Conservation (phyloP, 2,329 filamentous ascomycete species). For the Colletotrichum lini region DNA sequence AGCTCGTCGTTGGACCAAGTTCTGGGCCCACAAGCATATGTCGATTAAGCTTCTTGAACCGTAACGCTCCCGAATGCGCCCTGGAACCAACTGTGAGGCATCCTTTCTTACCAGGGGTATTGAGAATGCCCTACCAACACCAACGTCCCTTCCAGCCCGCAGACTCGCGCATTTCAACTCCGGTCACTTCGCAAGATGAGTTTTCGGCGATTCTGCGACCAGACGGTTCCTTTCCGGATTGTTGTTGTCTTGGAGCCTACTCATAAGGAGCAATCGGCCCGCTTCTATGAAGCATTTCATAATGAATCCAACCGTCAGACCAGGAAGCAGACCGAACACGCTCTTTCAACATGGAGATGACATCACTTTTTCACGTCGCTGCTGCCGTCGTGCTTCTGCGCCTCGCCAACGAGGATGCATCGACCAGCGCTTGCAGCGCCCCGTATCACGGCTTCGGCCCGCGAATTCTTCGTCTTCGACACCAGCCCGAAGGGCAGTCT, state of each 20-base stretch:
- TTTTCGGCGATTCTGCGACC: neutral
- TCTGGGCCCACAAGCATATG: neutral
- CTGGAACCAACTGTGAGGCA: neutral
- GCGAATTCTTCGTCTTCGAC: slow-evolving; percentile 33
- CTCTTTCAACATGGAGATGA: slow-evolving; percentile 7
- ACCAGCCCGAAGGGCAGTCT: slow-evolving; percentile 27
- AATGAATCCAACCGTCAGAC: neutral
- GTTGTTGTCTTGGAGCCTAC: neutral
- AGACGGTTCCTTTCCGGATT: neutral
- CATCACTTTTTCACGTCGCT: neutral
- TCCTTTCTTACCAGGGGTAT: neutral
- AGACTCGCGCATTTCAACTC: neutral
- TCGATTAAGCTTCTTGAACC: neutral
- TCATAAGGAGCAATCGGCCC: neutral
- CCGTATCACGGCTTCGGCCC: slow-evolving; percentile 20
- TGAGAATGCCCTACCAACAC: neutral
- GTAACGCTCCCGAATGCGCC: neutral
- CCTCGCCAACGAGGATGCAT: slow-evolving; percentile 2
- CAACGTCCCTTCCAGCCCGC: slow-evolving; percentile 1
- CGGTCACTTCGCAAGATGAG: neutral
- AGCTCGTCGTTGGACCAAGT: neutral
- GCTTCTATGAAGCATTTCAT: neutral
- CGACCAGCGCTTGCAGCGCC: neutral
- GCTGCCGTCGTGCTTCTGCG: slow-evolving; percentile 3
- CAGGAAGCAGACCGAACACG: neutral